Evolutionary conservation across 2,329 filamentous ascomycete genomes (phyloP).

Genomic region (Talaromyces sp.): DNA sequence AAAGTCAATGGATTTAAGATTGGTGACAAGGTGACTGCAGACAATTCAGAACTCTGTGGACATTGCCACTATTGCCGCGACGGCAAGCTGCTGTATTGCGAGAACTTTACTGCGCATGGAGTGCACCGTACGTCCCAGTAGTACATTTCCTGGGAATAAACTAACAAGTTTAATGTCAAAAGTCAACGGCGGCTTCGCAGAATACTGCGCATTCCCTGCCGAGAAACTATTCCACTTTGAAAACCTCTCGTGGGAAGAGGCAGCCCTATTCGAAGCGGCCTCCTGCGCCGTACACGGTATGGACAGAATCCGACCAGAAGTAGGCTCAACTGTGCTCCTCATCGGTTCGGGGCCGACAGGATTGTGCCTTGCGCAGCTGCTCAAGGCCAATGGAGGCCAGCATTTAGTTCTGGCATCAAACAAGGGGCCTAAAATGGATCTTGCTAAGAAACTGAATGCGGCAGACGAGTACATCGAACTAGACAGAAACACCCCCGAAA

Average conservation of each 20-base stretch:
- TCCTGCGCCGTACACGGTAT: constrained; percentile 67
- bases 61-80: not conserved
- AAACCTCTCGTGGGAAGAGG: constrained; percentile 62
- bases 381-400: constrained; percentile 56
- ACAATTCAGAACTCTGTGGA: not conserved
- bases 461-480: not conserved
- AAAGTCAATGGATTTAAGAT: not conserved
- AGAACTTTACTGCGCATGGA: not conserved
- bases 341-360: constrained; percentile 66
- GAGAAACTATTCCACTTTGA: constrained; percentile 60
- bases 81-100: not conserved
- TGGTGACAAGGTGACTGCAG: not conserved
- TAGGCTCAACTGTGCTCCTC: constrained; percentile 61
- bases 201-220: not conserved
- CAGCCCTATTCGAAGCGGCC: constrained; percentile 64
- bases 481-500: not conserved
- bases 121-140: not conserved
- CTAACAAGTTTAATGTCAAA: not conserved
- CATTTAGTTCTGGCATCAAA: constrained; percentile 60
- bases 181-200: not conserved
- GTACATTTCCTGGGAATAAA: no score
- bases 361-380: constrained; percentile 52
- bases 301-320: constrained; percentile 62
- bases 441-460: constrained; percentile 39
- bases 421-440: constrained; percentile 58